Conservation (phyloP, 225 moss, liverwort and hornwort genomes). For the Anthoceros angustus region DNA sequence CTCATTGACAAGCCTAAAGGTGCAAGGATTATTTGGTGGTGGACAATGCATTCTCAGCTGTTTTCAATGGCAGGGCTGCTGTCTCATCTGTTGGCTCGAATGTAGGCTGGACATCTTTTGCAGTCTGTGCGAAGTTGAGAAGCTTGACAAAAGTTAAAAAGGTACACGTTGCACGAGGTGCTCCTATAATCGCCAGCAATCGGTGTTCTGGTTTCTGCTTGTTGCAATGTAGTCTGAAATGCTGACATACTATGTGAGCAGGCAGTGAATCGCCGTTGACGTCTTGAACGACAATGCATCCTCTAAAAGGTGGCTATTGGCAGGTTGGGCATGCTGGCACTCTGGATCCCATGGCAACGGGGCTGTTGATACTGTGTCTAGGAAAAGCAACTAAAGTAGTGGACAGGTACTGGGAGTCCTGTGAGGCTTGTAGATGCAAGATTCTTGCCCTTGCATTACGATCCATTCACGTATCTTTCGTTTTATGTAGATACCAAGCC, state of each 20-base stretch:
- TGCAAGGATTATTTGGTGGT: constrained; percentile 4
- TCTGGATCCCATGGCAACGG: constrained; percentile 86
- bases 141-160: constrained; percentile 60
- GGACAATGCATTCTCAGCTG: neutral
- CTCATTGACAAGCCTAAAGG: constrained; percentile 93
- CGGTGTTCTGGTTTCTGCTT: neutral
- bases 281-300: neutral
- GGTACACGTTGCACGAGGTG: constrained; percentile 29
- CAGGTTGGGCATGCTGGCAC: constrained; percentile 98
- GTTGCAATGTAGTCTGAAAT: neutral
- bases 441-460: neutral
- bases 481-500: constrained; percentile 56
- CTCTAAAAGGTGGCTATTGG: constrained; percentile 8
- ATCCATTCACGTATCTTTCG: neutral
- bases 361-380: constrained; percentile 70
- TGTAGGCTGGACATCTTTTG: constrained; percentile 93
- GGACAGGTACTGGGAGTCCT: constrained; percentile 33
- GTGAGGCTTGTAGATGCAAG: neutral
- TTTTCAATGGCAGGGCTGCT: neutral
- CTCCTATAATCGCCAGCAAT: neutral
- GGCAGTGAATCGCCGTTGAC: neutral
- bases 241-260: neutral
- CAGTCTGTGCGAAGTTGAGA: constrained; percentile 73
- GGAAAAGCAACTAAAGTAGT: constrained; percentile 90
- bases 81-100: constrained; percentile 10